A percentile compares a stretch with the other conserved stretches of the same genome.
Conservation (phyloP, 106 monocot genomes). For the Phalaenopsis aphrodite region DNA sequence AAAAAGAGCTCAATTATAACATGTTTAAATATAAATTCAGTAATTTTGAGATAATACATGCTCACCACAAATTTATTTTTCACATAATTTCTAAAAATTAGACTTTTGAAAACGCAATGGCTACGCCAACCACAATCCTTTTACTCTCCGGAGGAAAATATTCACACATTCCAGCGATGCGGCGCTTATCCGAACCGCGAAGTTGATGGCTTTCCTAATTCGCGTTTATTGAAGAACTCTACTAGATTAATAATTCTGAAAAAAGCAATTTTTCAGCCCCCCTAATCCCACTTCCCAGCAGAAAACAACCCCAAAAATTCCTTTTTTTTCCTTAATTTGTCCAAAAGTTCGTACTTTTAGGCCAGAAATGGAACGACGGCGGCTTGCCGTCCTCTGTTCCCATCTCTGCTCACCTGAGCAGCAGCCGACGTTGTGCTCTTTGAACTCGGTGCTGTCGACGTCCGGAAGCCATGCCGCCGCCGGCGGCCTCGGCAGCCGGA, state of each 20-base stretch:
- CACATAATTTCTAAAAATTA: too few relatives aligned
- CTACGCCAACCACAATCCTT: too few relatives aligned
- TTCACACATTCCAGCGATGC: too few relatives aligned
- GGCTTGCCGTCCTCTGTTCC: slow-evolving; percentile 2
- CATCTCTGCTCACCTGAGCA: background rate
- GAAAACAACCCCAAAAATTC: background rate
- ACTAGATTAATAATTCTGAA: background rate
- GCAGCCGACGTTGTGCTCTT: background rate
- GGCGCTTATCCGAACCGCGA: background rate
- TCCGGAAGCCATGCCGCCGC: background rate
- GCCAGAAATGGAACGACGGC: background rate
- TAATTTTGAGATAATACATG: background rate
- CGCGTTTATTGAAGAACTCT: background rate
- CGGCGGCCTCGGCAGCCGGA: background rate
- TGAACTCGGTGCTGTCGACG: background rate
- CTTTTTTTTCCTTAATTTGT: background rate
- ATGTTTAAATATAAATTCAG: background rate
- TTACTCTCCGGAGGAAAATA: too few relatives aligned
- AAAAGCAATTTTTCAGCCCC: background rate
- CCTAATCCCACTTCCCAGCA: background rate
- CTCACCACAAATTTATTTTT: too few relatives aligned
- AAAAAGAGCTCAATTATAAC: background rate
- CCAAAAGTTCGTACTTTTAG: background rate
- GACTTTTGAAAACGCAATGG: too few relatives aligned
- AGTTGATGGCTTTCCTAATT: background rate